Evolutionary conservation across 2,329 filamentous ascomycete genomes (phyloP).

Genomic region (Venturia carpophila): DNA sequence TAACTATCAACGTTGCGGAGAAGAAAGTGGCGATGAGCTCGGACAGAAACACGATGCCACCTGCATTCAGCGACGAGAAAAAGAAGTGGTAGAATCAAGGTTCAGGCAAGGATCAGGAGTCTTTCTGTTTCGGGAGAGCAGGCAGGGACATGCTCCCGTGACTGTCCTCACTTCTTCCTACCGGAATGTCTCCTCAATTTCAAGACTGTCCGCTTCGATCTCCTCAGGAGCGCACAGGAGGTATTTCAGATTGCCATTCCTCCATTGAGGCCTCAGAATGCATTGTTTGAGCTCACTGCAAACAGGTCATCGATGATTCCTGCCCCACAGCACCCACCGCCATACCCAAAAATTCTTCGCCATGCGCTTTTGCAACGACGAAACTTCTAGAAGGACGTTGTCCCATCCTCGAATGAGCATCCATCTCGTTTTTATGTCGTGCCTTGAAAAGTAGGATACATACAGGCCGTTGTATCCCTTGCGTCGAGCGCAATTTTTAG

Average conservation of each 20-base stretch:
- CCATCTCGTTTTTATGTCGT: neutral
- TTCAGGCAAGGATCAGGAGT: conserved; percentile 9
- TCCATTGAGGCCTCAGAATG: no score
- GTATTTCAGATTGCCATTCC: neutral
- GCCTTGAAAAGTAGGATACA: neutral
- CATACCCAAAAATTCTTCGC: neutral
- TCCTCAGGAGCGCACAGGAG: neutral
- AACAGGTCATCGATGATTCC: neutral
- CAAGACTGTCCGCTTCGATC: neutral
- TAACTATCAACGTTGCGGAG: neutral
- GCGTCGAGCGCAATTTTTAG: neutral
- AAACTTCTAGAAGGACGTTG: neutral
- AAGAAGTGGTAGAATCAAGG: conserved; percentile 12
- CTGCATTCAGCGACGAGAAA: neutral
- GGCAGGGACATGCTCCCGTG: neutral
- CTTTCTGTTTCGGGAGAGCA: neutral
- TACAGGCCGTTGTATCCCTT: neutral
- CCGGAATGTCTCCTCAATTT: neutral
- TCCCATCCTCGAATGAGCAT: neutral
- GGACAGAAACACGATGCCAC: neutral
- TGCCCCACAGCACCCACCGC: neutral
- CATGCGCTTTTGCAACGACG: neutral
- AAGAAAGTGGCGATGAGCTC: neutral
- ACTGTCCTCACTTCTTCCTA: neutral
- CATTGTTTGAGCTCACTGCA: neutral